Percentiles rank a stretch among this genome's conserved stretches.
Evolutionary conservation across 169 alveolate species (phyloP).

Genomic region (Eimeria praecox): DNA sequence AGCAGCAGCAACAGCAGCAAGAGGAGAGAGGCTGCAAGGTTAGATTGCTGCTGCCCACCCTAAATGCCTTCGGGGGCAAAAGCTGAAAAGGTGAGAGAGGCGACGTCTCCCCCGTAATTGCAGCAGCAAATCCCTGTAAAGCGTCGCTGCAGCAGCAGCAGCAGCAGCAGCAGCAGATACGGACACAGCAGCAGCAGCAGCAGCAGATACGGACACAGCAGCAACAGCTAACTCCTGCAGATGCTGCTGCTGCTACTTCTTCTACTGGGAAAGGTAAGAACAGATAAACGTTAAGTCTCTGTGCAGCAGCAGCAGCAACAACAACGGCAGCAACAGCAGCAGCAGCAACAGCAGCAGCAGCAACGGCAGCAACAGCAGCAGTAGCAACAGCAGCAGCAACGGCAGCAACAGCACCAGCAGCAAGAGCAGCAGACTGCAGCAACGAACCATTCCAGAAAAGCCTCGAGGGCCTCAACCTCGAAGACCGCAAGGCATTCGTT

Average conservation of each 20-base stretch:
- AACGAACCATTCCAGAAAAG: neutral
- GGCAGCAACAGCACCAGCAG: neutral
- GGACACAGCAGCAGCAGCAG: neutral
- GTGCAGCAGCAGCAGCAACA: constrained; percentile 13
- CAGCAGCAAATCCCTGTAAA: neutral
- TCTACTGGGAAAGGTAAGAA: no score
- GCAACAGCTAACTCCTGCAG: neutral
- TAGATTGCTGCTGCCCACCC: neutral
- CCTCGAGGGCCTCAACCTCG: constrained; percentile 34
- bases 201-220: constrained; percentile 1
- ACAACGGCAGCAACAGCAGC: neutral
- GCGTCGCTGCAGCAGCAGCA: constrained; percentile 35
- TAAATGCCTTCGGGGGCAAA: neutral
- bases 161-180: neutral
- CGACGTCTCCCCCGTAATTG: neutral
- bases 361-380: neutral
- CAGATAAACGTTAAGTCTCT: neutral
- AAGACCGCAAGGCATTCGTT: constrained; percentile 1
- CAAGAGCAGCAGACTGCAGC: constrained; percentile 9
- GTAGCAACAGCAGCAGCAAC: neutral
- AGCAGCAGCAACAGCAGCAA: constrained; percentile 25
- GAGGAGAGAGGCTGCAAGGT: neutral
- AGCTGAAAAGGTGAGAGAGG: neutral
- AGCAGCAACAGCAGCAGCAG: constrained; percentile 17
- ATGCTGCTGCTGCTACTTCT: no score